Percentiles rank a stretch among this genome's conserved stretches.
Conservation (phyloP, 768 basidiomycete genomes). For the Lyophyllum decastes region DNA sequence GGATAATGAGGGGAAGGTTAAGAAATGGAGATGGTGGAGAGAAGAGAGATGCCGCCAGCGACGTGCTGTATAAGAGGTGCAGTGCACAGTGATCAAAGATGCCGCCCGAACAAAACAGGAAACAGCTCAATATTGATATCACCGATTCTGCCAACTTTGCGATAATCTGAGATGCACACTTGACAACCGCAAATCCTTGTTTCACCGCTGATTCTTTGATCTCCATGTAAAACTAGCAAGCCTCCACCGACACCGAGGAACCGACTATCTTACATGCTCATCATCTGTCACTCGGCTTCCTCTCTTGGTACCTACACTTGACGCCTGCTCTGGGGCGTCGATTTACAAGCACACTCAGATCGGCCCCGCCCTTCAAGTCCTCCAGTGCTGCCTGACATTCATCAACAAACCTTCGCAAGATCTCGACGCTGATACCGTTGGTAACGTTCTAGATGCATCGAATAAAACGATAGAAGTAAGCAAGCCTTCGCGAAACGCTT, state of each 20-base stretch:
- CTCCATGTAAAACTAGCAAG: not conserved
- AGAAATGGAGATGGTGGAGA: slow-evolving; percentile 17
- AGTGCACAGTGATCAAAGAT: slow-evolving; percentile 10
- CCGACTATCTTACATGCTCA: not conserved
- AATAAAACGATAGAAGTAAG: not conserved
- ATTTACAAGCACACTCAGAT: not conserved
- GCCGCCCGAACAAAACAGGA: slow-evolving; percentile 7
- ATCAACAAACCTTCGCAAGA: not conserved
- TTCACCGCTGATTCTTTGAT: not conserved
- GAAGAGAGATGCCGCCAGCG: slow-evolving; percentile 30
- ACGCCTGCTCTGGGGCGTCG: no score
- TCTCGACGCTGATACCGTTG: not conserved
- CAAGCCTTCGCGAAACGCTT: not conserved
- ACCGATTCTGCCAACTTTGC: no score
- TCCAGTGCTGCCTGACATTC: not conserved
- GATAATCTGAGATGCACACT: no score
- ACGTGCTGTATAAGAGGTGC: slow-evolving; percentile 20
- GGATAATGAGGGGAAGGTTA: slow-evolving; percentile 15
- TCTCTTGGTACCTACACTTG: no score
- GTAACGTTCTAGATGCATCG: slow-evolving; percentile 7
- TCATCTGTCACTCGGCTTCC: slow-evolving; percentile 8
- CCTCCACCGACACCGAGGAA: not conserved
- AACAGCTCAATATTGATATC: slow-evolving; percentile 6
- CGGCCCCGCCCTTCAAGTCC: not conserved
- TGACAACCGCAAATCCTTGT: not conserved